Conservation (phyloP, 345 rosid species). For the Populus simonii region DNA sequence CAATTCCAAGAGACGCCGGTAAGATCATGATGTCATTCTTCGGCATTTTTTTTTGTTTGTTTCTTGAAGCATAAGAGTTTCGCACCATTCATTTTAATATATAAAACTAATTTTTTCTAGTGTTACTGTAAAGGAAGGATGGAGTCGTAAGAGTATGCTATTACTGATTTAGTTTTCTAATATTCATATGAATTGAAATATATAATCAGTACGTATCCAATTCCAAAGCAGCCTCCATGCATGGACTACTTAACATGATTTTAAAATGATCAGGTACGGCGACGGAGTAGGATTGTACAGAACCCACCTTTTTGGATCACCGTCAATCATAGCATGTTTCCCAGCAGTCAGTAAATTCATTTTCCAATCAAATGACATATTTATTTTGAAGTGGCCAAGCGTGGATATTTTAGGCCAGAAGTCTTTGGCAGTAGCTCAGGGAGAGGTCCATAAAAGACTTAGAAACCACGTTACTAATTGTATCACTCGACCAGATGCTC, state of each 20-base stretch:
- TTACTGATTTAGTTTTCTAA: too few relatives aligned
- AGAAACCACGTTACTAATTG: slow-evolving; percentile 22
- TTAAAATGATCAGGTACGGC: slow-evolving; percentile 27
- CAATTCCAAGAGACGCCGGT: slow-evolving; percentile 36
- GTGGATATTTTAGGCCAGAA: slow-evolving; percentile 15
- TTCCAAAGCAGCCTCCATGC: too few relatives aligned
- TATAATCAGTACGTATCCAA: too few relatives aligned
- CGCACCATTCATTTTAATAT: too few relatives aligned
- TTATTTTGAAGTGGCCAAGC: slow-evolving; percentile 35
- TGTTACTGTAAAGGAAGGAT: too few relatives aligned
- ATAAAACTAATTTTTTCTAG: too few relatives aligned
- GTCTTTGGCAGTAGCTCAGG: slow-evolving; percentile 25
- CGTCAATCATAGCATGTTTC: slow-evolving; percentile 35
- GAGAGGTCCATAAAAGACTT: slow-evolving; percentile 33
- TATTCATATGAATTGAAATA: too few relatives aligned
- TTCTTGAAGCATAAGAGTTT: not conserved
- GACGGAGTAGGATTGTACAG: slow-evolving; percentile 42
- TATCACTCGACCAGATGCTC: slow-evolving; percentile 33
- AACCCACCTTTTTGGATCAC: slow-evolving; percentile 35
- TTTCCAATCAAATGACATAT: slow-evolving; percentile 18
- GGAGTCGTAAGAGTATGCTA: too few relatives aligned
- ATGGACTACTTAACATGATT: too few relatives aligned
- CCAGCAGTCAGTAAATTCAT: slow-evolving; percentile 33
- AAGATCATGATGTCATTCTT: not conserved
- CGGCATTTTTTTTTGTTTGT: too few relatives aligned